Evolutionary conservation across 257 asterid species (phyloP).

Genomic region (Solanum neorickii): DNA sequence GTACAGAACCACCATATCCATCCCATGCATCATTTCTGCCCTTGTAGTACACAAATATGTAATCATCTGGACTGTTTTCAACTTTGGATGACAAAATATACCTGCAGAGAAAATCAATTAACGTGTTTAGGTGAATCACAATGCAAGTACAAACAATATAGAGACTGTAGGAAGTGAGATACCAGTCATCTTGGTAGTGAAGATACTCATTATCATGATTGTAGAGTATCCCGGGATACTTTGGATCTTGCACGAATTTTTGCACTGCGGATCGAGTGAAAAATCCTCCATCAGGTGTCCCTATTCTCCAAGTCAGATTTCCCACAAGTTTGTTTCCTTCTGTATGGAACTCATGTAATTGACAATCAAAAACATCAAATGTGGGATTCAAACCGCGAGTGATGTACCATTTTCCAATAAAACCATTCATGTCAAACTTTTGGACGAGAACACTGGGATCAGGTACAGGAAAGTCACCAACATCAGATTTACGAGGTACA

Average conservation of each 20-base stretch:
- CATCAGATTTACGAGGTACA: constrained; percentile 90
- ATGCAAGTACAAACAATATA: not conserved
- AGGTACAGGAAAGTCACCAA: constrained; percentile 86
- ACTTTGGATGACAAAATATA: constrained; percentile 69
- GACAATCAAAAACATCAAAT: constrained; percentile 84
- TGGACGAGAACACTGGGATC: constrained; percentile 59
- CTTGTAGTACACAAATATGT: constrained; percentile 66
- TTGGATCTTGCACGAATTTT: constrained; percentile 75
- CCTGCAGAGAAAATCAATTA: constrained; percentile 26
- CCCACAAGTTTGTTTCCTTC: constrained; percentile 63
- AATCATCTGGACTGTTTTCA: constrained; percentile 68
- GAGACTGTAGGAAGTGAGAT: constrained; percentile 1
- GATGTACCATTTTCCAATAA: constrained; percentile 84
- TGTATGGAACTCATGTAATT: constrained; percentile 79
- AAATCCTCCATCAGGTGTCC: constrained; percentile 79
- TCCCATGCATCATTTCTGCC: constrained; percentile 98
- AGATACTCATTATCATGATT: constrained; percentile 93
- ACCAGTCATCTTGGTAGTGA: constrained; percentile 98
- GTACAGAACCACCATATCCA: constrained; percentile 87
- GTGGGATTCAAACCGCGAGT: constrained; percentile 85
- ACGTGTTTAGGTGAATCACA: not conserved
- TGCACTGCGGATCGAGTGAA: constrained; percentile 74
- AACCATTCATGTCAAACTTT: constrained; percentile 60
- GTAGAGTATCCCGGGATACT: constrained; percentile 73
- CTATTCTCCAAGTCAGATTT: constrained; percentile 65